Evolutionary conservation across 805 yeast species (phyloP), one percentile per base, ranked within the genome.

Genomic region (Candida quercuum): DNA sequence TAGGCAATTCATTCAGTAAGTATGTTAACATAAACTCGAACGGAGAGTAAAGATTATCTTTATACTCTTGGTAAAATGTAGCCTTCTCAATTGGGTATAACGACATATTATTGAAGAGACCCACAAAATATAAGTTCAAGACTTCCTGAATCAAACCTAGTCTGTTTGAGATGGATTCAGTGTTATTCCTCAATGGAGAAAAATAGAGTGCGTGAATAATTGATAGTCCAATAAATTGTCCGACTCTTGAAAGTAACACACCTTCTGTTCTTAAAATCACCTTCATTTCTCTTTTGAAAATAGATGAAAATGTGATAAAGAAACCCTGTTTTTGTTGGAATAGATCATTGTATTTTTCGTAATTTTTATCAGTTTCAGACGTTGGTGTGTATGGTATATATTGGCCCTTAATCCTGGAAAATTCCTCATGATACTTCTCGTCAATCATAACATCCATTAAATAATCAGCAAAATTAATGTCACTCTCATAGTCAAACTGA

Each of bases 81-180:
- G 80, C 72, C 43, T 89, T 65, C 49, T 86, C 93, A 12, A 62
- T 57, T 3, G 95, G 94, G 53, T 81, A 87, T 13, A 83, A 68
- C 1, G 89, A 74, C 52, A 86, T 66, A 56, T 86, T 86, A 49
- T 81, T 84, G 38, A 87, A 68, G 71, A 86, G 74, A 1, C 96
- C 96, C 33, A 79, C 78, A 55, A 78, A 87, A 52, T 82, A 86
- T 36, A 86, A 56, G 22, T 86, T 78, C 17, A 81, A 64, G 3
- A 81, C 71, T 51, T 84, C 85, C 56, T 87, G 95, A 3, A 82
- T 70, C 34, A 86, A 61, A 3, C 95, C 95, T 14, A 87, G 59
- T 46, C 94, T 64, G 56, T 86, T 76, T 40, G 68, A 69, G 23
- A 85, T 70, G 24, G 91, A 81, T 1, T 59, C 56, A 33, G 59